A percentile compares a stretch with the other conserved stretches of the same genome.
These are phyloP conservation scores for Actinomortierella wolfii DNA, from an alignment of 371 early-diverging fungal species.

Conservation along the genomic window DNA sequence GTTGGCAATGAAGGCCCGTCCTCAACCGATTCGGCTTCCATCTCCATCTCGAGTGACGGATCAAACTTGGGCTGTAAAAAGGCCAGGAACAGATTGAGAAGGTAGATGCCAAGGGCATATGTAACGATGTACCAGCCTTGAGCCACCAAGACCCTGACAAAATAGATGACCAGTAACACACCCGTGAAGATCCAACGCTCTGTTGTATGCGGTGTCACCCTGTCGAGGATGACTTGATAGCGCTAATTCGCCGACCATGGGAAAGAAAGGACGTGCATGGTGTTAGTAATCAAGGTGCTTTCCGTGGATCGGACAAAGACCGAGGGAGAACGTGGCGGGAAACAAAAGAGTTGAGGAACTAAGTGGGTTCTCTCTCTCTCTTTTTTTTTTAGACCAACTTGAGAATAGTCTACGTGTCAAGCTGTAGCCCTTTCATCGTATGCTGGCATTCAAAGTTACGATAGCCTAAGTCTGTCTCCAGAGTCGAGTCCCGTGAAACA, in stretches of 20 bases:
- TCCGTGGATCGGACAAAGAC: not conserved
- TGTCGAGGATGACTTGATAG: conserved; percentile 80
- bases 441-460: no score
- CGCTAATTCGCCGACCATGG: conserved; percentile 30
- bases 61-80: conserved; percentile 97
- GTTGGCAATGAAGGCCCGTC: conserved; percentile 79
- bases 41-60: conserved; percentile 81
- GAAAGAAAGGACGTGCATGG: not conserved
- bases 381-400: not conserved
- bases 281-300: no score
- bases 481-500: no score
- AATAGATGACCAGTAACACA: conserved; percentile 69
- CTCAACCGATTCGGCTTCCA: conserved; percentile 72
- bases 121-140: conserved; percentile 97
- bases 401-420: no score
- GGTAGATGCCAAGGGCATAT: conserved; percentile 89
- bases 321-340: not conserved
- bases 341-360: not conserved
- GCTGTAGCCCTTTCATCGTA: no score
- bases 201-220: conserved; percentile 71
- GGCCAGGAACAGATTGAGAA: conserved; percentile 92
- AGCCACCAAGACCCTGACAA: conserved; percentile 78
- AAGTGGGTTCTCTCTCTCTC: not conserved
- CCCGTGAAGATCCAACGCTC: conserved; percentile 81
- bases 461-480: no score